Evolutionary conservation across 2,329 filamentous ascomycete genomes (phyloP).

Genomic region (Penicillium verrucosum): DNA sequence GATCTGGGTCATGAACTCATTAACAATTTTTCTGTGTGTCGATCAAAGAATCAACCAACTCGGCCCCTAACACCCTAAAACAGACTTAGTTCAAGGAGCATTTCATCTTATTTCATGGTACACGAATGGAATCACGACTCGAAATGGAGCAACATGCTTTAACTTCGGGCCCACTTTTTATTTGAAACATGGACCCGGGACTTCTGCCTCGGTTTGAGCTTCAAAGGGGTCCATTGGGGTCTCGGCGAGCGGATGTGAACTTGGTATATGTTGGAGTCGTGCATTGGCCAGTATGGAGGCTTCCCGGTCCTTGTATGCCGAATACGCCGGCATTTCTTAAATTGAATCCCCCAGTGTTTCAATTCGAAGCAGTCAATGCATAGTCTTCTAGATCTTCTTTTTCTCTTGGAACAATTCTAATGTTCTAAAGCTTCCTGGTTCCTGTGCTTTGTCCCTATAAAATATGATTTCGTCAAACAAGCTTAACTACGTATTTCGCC

Average conservation of each 20-base stretch:
- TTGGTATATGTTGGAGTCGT: neutral
- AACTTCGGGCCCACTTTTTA: neutral
- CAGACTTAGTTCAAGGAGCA: neutral
- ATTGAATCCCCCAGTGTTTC: neutral
- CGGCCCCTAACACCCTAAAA: neutral
- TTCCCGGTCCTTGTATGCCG: neutral
- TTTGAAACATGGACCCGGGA: neutral
- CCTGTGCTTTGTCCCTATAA: neutral
- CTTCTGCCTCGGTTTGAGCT: neutral
- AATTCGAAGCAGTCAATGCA: neutral
- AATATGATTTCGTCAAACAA: neutral
- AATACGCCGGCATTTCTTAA: neutral
- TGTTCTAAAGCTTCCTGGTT: neutral
- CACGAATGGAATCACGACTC: neutral
- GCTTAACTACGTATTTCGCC: neutral
- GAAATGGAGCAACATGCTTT: neutral
- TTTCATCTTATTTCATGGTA: neutral
- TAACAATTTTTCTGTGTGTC: neutral
- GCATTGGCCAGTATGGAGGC: neutral
- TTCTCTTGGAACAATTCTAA: neutral
- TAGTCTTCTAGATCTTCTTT: neutral
- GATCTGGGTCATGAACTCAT: neutral
- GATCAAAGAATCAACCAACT: neutral
- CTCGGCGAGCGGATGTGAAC: neutral
- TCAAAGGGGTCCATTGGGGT: neutral